These are phyloP conservation scores for Lactarius evosmus DNA, from an alignment of 768 basidiomycete species.

Conservation along the genomic window DNA sequence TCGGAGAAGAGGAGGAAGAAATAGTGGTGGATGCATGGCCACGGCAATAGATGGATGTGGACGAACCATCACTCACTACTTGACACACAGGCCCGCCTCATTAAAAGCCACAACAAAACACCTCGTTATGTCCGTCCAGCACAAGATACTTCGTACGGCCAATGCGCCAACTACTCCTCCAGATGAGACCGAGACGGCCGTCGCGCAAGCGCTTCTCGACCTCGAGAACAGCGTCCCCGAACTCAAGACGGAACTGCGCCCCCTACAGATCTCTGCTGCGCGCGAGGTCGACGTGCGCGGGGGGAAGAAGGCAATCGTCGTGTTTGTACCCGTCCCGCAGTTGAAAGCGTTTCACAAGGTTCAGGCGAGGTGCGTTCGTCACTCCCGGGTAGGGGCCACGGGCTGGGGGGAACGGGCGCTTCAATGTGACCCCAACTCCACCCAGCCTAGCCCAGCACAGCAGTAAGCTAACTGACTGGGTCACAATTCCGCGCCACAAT, in stretches of 20 bases:
- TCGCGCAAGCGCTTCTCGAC: conserved; percentile 96
- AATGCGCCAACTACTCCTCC: conserved; percentile 89
- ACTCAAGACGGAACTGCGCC: conserved; percentile 93
- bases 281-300: conserved; percentile 99
- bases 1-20: not conserved
- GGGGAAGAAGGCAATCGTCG: conserved; percentile 98
- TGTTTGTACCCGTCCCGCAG: conserved; percentile 97
- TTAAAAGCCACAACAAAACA: conserved; percentile 3
- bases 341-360: conserved; percentile 98
- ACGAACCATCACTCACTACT: conserved; percentile 1
- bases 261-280: conserved; percentile 95
- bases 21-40: conserved; percentile 20
- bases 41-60: conserved; percentile 5
- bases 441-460: not conserved
- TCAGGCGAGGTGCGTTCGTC: conserved; percentile 74
- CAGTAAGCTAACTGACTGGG: not conserved
- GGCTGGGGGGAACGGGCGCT: not conserved
- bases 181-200: conserved; percentile 84
- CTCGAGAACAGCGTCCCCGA: conserved; percentile 98
- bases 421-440: not conserved
- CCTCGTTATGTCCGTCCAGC: conserved; percentile 60
- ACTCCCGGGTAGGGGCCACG: not conserved
- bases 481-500: not conserved
- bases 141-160: conserved; percentile 94
- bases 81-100: conserved; percentile 9